A percentile compares a stretch with the other conserved stretches of the same genome.
Conservation (phyloP, 2,329 filamentous ascomycete genomes). For the Alternaria metachromatica region DNA sequence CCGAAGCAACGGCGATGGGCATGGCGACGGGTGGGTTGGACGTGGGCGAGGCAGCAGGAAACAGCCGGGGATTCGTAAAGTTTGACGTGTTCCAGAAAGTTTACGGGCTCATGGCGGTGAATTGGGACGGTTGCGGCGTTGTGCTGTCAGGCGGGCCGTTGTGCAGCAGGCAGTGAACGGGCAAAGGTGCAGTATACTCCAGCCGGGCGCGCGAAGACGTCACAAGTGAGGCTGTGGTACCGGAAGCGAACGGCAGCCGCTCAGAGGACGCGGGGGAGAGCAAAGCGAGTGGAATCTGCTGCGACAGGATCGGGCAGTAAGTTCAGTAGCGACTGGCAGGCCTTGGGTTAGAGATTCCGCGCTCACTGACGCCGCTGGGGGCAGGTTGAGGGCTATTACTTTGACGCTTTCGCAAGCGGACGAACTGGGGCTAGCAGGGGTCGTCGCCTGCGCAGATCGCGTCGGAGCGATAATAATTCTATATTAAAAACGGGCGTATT, state of each 20-base stretch:
- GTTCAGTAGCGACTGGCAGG: slow-evolving; percentile 26
- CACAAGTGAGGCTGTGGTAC: slow-evolving; percentile 22
- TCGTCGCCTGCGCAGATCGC: slow-evolving; percentile 20
- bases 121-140: slow-evolving; percentile 22
- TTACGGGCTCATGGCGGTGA: slow-evolving; percentile 30
- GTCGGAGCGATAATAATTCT: slow-evolving; percentile 30
- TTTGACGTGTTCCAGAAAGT: slow-evolving; percentile 4
- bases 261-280: background rate
- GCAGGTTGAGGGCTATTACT: slow-evolving; percentile 17
- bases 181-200: background rate
- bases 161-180: slow-evolving; percentile 11
- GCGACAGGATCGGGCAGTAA: background rate
- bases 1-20: slow-evolving; percentile 41
- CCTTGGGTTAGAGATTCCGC: slow-evolving; percentile 19
- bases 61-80: background rate
- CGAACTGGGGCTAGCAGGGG: slow-evolving; percentile 34
- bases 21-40: slow-evolving; percentile 28
- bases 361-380: slow-evolving; percentile 20
- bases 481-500: slow-evolving; percentile 25
- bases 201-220: slow-evolving; percentile 25
- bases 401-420: slow-evolving; percentile 25
- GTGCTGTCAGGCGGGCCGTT: slow-evolving; percentile 23
- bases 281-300: slow-evolving; percentile 13
- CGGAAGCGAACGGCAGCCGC: slow-evolving; percentile 20
- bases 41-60: background rate